Evolutionary conservation across 192 early-diverging fungal genomes (phyloP), one percentile per base, ranked within the genome.

Genomic region (Chytriomyces hyalinus): DNA sequence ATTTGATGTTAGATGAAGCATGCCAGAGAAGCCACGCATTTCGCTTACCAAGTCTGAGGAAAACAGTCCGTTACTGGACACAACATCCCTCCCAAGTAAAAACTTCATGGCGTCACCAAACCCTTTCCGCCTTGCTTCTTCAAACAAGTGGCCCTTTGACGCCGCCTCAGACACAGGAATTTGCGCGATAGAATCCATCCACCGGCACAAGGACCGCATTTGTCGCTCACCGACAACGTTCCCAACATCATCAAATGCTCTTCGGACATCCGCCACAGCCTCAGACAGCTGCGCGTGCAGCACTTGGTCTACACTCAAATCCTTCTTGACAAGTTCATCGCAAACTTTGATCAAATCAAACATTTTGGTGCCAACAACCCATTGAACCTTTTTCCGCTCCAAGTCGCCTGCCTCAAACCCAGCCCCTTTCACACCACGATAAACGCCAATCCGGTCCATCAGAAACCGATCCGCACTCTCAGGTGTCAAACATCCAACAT

Each of bases 241-340:
- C 20, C 53, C 53, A 57, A 57, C 53, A 13, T 57, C 53, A 20
- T 13, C 20, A 13, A 57, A 57, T 20, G 53, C 53, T n/a, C 53
- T 13, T 57, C 53, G 53, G 3, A 57, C 53, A 20, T 57, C 53
- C 20, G 15, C 20, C 20, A 57, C 20, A 13, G 53, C 53, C 53
- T 13, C 53, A 57, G 13, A 13, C 53, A 57, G 20, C 53, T 57
- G 53, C 5, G 53, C 53, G 5, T 20, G 13, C 53, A 57, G 20
- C 53, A 57, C 53, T n/a, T 57, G 13, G 3, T 57, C 53, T 3
- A 57, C 53, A 57, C 20, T 57, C 15, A n/a, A 20, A n/a, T 62
- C 74, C 64, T 59, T 77, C 49, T 77, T 77, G 47, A 46, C 67
- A 13, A 77, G 9, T 48, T 77, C 76, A 11, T 77, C 76, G 57